Base-by-base conservation (phyloP, 2,329 filamentous ascomycete species). In the Verruconis gallopava region DNA sequence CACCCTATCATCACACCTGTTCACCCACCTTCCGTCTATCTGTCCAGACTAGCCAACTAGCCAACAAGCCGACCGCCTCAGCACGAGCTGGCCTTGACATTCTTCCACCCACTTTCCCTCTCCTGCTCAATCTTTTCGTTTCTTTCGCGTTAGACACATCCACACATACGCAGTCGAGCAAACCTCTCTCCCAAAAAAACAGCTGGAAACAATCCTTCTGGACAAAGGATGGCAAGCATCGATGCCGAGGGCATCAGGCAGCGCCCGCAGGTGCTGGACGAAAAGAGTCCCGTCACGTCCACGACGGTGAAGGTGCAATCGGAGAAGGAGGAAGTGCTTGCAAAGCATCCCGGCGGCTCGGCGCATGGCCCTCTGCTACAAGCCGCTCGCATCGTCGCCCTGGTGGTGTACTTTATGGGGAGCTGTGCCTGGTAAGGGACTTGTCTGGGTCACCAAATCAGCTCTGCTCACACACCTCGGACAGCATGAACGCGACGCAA, bases 401-500 rank as follows among this genome's bases (percentile, higher is more conserved):
- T 69, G 46, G 59, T 52, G 45, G 42, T 64, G 47, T 69, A 68
- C 57, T 68, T 69, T 54, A 53, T 60, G 45, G 53, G 55, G 42
- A 62, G 56, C 49, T 62, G 60, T 47, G 44, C 67, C 22, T 59
- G 59, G 61, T 63, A 28, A 22, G 45, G 38, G 21, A 14, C n/a
- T n/a, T 11, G 25, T 30, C n/a, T 30, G 25, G n/a, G n/a, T n/a
- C n/a, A n/a, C n/a, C n/a, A n/a, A n/a, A n/a, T n/a, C n/a, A n/a
- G n/a, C n/a, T n/a, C n/a, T n/a, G n/a, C n/a, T n/a, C n/a, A n/a
- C n/a, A n/a, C 3, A 42, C 18, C 17, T 2, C n/a, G 4, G 13
- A 5, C 52, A 66, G 62, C 49, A 66, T 70, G 53, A 68, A 77
- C 51, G 50, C 72, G 5, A 81, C 82, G 5, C 85, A 93, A 56